Conservation (phyloP, 495 filamentous ascomycete genomes). For the Tricharina praecox region DNA sequence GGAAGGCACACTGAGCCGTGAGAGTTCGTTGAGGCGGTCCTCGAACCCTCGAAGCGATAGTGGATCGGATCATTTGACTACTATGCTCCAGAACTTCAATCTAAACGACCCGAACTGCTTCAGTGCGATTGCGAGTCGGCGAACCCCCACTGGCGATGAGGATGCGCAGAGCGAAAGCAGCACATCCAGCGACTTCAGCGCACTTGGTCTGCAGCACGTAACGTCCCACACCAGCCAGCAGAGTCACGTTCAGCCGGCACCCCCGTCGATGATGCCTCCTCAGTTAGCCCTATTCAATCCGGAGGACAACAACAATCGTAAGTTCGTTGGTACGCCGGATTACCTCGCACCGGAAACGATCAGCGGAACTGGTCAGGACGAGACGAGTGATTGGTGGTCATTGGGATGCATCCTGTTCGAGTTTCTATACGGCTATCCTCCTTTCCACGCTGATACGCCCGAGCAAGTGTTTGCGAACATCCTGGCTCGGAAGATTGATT, state of each 20-base stretch:
- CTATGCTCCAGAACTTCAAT: slow-evolving; percentile 71
- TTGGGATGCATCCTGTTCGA: slow-evolving; percentile 95
- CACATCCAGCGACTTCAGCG: slow-evolving; percentile 26
- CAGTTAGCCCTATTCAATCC: slow-evolving; percentile 94
- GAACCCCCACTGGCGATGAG: slow-evolving; percentile 37
- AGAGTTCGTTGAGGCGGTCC: slow-evolving; percentile 52
- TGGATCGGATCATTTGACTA: slow-evolving; percentile 65
- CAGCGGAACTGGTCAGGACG: slow-evolving; percentile 83
- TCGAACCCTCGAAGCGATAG: slow-evolving; percentile 88
- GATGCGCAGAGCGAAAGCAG: slow-evolving; percentile 40
- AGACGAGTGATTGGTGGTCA: slow-evolving; percentile 99
- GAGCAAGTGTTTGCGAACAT: slow-evolving; percentile 97
- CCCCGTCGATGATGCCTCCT: slow-evolving; percentile 76
- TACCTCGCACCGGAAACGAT: slow-evolving; percentile 96
- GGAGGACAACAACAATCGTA: slow-evolving; percentile 74
- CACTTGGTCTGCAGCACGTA: slow-evolving; percentile 25
- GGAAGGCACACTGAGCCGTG: slow-evolving; percentile 47
- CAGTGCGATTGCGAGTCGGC: slow-evolving; percentile 21
- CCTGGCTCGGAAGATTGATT: slow-evolving; percentile 68
- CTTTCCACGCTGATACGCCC: slow-evolving; percentile 79
- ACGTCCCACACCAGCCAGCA: slow-evolving; percentile 22
- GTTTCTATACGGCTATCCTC: slow-evolving; percentile 79
- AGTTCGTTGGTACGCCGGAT: slow-evolving; percentile 93
- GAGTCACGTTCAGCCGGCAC: slow-evolving; percentile 33
- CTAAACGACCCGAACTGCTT: slow-evolving; percentile 41